A percentile compares a stretch with the other conserved stretches of the same genome.
phyloP scores from a whole-genome alignment of 2,329 filamentous ascomycete species.

The Diaporthe helianthi region DNA sequence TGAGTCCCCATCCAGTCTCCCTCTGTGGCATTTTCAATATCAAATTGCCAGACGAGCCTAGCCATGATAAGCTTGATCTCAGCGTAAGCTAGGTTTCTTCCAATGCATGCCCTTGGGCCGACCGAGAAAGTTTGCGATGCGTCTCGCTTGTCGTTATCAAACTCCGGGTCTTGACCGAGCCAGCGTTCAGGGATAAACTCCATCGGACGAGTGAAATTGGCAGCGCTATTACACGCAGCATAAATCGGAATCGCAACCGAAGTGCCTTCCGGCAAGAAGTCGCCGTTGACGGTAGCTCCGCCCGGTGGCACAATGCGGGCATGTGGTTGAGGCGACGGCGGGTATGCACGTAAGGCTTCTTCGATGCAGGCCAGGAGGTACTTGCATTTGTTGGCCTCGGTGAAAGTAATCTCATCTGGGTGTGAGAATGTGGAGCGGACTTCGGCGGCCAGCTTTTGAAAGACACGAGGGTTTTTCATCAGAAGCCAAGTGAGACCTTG shows the following conservation, averaged over 20 bases:
- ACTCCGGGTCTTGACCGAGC: slow-evolving; percentile 38
- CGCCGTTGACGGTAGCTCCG: slow-evolving; percentile 35
- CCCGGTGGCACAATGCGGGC: slow-evolving; percentile 34
- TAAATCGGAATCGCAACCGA: slow-evolving; percentile 43
- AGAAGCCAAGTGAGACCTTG: slow-evolving; percentile 40
- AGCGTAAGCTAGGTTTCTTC: slow-evolving; percentile 52
- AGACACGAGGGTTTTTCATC: slow-evolving; percentile 40
- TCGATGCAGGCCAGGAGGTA: slow-evolving; percentile 50
- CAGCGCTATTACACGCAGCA: slow-evolving; percentile 41
- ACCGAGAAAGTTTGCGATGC: slow-evolving; percentile 48
- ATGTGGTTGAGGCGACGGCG: slow-evolving; percentile 37
- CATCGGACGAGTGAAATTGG: slow-evolving; percentile 46
- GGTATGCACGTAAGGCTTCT: slow-evolving; percentile 50
- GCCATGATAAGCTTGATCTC: slow-evolving; percentile 57
- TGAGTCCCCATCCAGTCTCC: slow-evolving; percentile 33
- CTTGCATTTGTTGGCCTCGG: slow-evolving; percentile 39
- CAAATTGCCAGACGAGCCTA: slow-evolving; percentile 54
- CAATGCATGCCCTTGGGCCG: slow-evolving; percentile 51
- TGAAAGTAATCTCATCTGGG: slow-evolving; percentile 48
- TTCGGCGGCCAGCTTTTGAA: slow-evolving; percentile 47
- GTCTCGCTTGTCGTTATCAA: slow-evolving; percentile 41
- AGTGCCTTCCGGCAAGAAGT: slow-evolving; percentile 31
- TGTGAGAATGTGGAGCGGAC: slow-evolving; percentile 45
- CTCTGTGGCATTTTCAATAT: slow-evolving; percentile 47
- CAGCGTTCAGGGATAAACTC: slow-evolving; percentile 47